Conservation (phyloP, 2,329 filamentous ascomycete genomes). For the Diaporthe citriasiana region DNA sequence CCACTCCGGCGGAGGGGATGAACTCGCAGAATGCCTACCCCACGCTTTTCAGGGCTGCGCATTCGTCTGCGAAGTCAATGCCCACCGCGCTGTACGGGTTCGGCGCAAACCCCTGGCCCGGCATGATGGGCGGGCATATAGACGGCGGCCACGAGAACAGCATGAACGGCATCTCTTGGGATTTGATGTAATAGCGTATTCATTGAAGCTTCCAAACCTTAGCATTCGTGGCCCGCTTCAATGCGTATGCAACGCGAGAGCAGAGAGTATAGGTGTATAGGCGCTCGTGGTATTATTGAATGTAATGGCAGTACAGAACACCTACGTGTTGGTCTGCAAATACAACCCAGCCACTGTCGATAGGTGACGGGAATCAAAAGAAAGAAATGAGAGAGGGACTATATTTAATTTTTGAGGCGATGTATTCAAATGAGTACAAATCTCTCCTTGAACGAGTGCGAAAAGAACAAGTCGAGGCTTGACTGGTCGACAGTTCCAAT, state of each 20-base stretch:
- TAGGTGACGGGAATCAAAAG: too few species aligned
- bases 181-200: background rate
- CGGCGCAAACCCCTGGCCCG: slow-evolving; percentile 3
- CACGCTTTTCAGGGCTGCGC: background rate
- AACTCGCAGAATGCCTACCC: background rate
- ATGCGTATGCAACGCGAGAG: too few species aligned
- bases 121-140: background rate
- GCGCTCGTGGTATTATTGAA: too few species aligned
- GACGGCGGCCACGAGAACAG: background rate
- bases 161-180: background rate
- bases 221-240: too few species aligned
- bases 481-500: background rate
- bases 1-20: background rate
- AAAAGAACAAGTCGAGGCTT: background rate
- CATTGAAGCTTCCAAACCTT: background rate
- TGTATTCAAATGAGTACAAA: background rate
- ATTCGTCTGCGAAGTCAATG: background rate
- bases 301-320: too few species aligned
- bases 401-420: too few species aligned
- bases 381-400: too few species aligned
- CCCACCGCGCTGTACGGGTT: slow-evolving; percentile 7
- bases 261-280: too few species aligned
- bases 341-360: too few species aligned
- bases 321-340: too few species aligned
- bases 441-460: background rate